These are phyloP conservation scores for Trichosporon faecale DNA, from an alignment of 1,284 basidiomycete genomes.

Conservation along the genomic window DNA sequence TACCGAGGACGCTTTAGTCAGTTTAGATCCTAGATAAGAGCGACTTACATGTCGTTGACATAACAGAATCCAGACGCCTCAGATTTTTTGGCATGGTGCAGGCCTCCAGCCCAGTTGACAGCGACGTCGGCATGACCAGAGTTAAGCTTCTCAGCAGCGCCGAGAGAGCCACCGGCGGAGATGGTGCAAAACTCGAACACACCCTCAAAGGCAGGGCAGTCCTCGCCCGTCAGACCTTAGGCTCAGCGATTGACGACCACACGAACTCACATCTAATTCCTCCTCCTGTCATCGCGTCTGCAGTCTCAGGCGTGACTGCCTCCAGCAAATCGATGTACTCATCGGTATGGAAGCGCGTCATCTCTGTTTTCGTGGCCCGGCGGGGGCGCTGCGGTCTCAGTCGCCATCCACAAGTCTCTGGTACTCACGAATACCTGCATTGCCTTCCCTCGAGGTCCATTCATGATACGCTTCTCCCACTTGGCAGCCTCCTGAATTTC, in stretches of 20 bases:
- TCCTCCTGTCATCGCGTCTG: conserved; percentile 74
- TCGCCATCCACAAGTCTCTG: not conserved
- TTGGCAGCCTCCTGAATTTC: conserved; percentile 30
- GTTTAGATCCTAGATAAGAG: not conserved
- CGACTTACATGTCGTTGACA: conserved; percentile 71
- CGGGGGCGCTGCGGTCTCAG: conserved; percentile 62
- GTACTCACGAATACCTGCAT: conserved; percentile 81
- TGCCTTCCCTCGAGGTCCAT: conserved; percentile 50
- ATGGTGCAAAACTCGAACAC: conserved; percentile 97
- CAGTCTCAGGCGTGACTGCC: conserved; percentile 83
- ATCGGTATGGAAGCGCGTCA: conserved; percentile 95
- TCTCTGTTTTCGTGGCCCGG: conserved; percentile 73
- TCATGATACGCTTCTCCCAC: conserved; percentile 35
- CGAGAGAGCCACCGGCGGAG: conserved; percentile 89
- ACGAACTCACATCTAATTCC: conserved; percentile 72
- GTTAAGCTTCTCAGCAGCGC: conserved; percentile 76
- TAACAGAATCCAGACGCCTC: conserved; percentile 98
- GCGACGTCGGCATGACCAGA: conserved; percentile 83
- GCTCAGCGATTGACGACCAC: conserved; percentile 9
- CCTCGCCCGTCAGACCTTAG: conserved; percentile 81
- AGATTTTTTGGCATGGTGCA: conserved; percentile 97
- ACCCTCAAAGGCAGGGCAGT: conserved; percentile 95
- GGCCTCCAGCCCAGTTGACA: conserved; percentile 96
- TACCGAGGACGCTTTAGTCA: conserved; percentile 70
- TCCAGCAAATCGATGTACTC: conserved; percentile 92